Conservation (phyloP, 176 grass and related monocot genomes). For the Aegilops longissima region DNA sequence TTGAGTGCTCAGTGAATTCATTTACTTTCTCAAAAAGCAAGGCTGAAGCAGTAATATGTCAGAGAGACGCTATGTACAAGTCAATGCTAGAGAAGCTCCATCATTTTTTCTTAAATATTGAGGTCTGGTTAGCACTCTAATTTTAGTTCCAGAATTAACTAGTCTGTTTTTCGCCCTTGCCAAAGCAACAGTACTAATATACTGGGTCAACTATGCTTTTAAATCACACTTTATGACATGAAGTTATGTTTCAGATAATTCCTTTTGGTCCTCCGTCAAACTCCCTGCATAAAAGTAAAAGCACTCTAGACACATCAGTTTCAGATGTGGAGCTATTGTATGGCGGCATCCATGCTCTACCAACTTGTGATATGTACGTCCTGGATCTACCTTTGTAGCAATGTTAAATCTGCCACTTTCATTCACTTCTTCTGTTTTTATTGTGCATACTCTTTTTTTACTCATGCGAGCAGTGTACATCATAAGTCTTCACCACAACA, state of each 20-base stretch:
- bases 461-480: neutral
- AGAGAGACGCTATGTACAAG: constrained; percentile 77
- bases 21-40: constrained; percentile 72
- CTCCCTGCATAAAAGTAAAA: constrained; percentile 35
- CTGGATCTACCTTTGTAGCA: constrained; percentile 16
- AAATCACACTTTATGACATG: constrained; percentile 10
- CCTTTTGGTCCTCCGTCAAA: constrained; percentile 38
- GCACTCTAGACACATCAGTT: constrained; percentile 25
- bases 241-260: constrained; percentile 51
- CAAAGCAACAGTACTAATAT: constrained; percentile 4
- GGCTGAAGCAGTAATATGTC: constrained; percentile 53
- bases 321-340: constrained; percentile 43
- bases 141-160: constrained; percentile 24
- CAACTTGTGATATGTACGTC: constrained; percentile 46
- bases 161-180: neutral
- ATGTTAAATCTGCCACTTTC: neutral
- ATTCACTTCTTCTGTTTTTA: constrained; percentile 3
- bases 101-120: constrained; percentile 55
- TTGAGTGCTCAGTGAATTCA: constrained; percentile 56
- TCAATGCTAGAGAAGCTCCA: constrained; percentile 68
- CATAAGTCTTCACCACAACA: neutral
- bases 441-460: neutral
- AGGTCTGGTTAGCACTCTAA: constrained; percentile 34
- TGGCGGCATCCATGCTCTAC: constrained; percentile 15
- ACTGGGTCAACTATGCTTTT: constrained; percentile 21